Base-by-base conservation (phyloP, 2,329 filamentous ascomycete genomes). In the Alternaria atra region DNA sequence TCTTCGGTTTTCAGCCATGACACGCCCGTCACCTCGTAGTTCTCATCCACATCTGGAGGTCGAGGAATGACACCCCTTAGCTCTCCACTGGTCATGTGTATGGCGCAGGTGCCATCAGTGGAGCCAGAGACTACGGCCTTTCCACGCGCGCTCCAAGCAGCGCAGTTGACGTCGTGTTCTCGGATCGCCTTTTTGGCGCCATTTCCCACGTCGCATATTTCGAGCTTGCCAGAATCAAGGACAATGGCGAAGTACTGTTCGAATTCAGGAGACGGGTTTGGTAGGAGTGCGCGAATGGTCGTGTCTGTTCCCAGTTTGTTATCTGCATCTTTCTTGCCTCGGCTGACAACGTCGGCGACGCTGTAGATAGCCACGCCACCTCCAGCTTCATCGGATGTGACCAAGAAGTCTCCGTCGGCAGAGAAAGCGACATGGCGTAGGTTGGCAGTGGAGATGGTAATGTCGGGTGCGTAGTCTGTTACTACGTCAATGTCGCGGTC, bases 81-180 rank as follows among this genome's bases (percentile, higher is more conserved):
- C 40, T 86, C 86, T 47, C 94, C 94, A 69, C 92, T 87, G 0
- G 91, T 92, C 7, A 91, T 93, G 86, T 98, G 90, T 77, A 97
- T 94, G 57, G 87, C 86, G 53, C 91, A 89, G 12, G 89, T 89
- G 59, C 95, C 95, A 79, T 97, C 88, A 6, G 85, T 89, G 69
- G 95, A 83, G 15, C 96, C 95, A 67, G 92, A 94, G 44, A 97
- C 90, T 43, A 99, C 83, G 76, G 98, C 94, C 77, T 97, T 99
- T 47, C 95, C 95, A 75, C 90, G 92, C 62, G 88, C 90, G 77
- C 95, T 99, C 95, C 96, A 99, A 57, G 91, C 90, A 6, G 92
- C 86, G 72, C 91, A 95, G 74, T 90, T 93, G 29, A 97, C 94
- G 48, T 91, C 89, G 29, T 86, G 83, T 72, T 90, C 92, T 65